phyloP scores from a whole-genome alignment of 768 basidiomycete species.

The Cyclocybe aegerita region DNA sequence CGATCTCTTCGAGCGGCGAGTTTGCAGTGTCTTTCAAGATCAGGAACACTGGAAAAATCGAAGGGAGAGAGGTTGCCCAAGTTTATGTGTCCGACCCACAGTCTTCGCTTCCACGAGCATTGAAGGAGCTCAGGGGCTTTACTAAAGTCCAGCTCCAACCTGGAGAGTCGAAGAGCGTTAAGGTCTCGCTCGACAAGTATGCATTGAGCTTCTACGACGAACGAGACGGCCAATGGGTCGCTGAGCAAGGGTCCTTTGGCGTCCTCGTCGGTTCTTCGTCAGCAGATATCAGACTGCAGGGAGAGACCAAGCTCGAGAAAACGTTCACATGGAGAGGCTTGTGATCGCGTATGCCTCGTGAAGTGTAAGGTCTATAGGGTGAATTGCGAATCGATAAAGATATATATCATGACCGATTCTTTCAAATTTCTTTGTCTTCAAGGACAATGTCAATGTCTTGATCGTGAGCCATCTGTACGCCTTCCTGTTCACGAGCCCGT shows the following conservation, averaged over 20 bases:
- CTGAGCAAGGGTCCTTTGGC: slow-evolving; percentile 45
- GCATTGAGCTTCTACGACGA: slow-evolving; percentile 53
- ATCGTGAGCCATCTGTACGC: slow-evolving; percentile 46
- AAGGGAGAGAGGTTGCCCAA: slow-evolving; percentile 48
- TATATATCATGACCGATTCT: neutral
- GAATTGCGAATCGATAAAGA: neutral
- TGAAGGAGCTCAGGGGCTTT: slow-evolving; percentile 48
- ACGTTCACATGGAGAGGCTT: slow-evolving; percentile 43
- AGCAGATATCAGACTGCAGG: slow-evolving; percentile 36
- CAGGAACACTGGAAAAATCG: slow-evolving; percentile 40
- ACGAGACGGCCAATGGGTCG: slow-evolving; percentile 40
- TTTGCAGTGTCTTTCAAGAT: slow-evolving; percentile 44
- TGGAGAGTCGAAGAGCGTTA: slow-evolving; percentile 39
- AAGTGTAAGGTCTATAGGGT: neutral
- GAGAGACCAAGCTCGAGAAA: slow-evolving; percentile 30
- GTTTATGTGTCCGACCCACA: slow-evolving; percentile 44
- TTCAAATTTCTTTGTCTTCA: slow-evolving; percentile 29
- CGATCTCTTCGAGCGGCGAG: slow-evolving; percentile 29
- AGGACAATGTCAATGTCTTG: slow-evolving; percentile 56
- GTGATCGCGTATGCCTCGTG: slow-evolving; percentile 13
- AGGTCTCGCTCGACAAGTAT: slow-evolving; percentile 41
- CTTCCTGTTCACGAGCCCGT: slow-evolving; percentile 43
- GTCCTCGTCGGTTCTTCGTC: slow-evolving; percentile 49
- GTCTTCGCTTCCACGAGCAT: slow-evolving; percentile 42
- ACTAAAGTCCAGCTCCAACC: slow-evolving; percentile 43